Base-by-base conservation (phyloP, 148 eudicot genomes). In the Camellia sinensis region DNA sequence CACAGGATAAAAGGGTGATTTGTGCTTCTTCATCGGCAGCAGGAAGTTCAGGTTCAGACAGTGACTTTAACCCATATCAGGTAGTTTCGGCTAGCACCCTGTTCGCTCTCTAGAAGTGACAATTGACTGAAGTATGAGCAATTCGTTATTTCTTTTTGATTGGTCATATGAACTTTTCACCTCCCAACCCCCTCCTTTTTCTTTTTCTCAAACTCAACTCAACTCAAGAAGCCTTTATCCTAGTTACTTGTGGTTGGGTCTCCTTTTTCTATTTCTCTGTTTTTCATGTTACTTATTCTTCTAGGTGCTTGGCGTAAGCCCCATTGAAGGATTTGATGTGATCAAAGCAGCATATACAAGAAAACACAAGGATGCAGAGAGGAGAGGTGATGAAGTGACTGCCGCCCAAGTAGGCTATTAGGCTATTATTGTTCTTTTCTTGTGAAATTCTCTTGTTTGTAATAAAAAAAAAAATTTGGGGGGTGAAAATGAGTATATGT, bases 291-390 rank as follows among this genome's bases (percentile, higher is more conserved):
- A 21, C 48, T 62, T 18, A 57, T 6, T 70, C 41, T 37, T 77
- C 1, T 76, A 95, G 99, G 92, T 92, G 69, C 93, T 95, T 37
- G 99, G 99, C 70, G 99, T 93, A 81, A 95, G 84, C 52, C 92
- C 99, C 48, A 81, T 93, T 80, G 90, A 87, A 86, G 97, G 97
- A 48, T 95, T 89, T 87, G 99, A 93, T 78, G 89, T 72, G 88
- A 79, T 95, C 56, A 95, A 89, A 88, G 80, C 88, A n/a, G 90
- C 92, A 11, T 95, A 95, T 80, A 76, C 85, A 11, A 92, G 86
- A 82, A 93, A 87, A 77, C 92, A 85, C 61, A 95, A 89, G 89
- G 97, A 95, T 79, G 99, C 99, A 68, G 95, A 93, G 86, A 88
- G 86, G 84, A 92, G 89, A 80, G 97, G 97, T 54, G 99, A 95